A percentile compares a stretch with the other conserved stretches of the same genome.
phyloP scores from a whole-genome alignment of 371 early-diverging fungal genomes.

The Zychaea mexicana region DNA sequence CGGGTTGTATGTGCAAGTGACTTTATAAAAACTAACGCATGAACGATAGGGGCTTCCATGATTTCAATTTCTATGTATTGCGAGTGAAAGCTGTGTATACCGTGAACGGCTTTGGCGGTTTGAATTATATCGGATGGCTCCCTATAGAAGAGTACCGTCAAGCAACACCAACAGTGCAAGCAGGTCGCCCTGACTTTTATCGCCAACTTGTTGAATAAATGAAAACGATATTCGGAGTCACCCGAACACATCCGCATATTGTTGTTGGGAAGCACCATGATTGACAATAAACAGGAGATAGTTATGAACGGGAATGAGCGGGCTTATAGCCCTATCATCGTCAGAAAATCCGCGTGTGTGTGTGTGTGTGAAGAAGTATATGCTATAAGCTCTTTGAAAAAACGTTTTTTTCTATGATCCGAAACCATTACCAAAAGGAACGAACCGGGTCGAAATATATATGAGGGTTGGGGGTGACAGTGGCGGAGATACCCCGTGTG shows the following conservation, averaged over 20 bases:
- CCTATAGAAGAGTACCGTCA: conserved; percentile 33
- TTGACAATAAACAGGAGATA: too few relatives aligned
- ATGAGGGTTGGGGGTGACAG: background rate
- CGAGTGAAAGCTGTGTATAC: conserved; percentile 53
- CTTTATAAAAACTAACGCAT: background rate
- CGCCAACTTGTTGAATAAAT: background rate
- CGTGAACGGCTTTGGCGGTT: conserved; percentile 59
- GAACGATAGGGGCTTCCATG: conserved; percentile 51
- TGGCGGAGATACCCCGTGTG: background rate
- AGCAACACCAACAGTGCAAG: conserved; percentile 2
- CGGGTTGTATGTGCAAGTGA: too few relatives aligned
- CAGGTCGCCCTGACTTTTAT: background rate
- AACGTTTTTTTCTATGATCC: too few relatives aligned
- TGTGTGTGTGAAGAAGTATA: background rate
- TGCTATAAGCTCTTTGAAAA: too few relatives aligned
- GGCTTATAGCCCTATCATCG: too few relatives aligned
- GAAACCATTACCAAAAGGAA: background rate
- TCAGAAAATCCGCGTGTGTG: too few relatives aligned
- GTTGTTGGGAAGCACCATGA: too few relatives aligned
- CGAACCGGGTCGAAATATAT: background rate
- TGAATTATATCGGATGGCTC: conserved; percentile 51
- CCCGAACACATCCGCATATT: too few relatives aligned
- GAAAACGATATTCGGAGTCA: background rate
- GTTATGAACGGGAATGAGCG: background rate
- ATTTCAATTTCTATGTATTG: conserved; percentile 55